phyloP scores from a whole-genome alignment of 805 yeast genomes.

The Yarrowia divulgata region DNA sequence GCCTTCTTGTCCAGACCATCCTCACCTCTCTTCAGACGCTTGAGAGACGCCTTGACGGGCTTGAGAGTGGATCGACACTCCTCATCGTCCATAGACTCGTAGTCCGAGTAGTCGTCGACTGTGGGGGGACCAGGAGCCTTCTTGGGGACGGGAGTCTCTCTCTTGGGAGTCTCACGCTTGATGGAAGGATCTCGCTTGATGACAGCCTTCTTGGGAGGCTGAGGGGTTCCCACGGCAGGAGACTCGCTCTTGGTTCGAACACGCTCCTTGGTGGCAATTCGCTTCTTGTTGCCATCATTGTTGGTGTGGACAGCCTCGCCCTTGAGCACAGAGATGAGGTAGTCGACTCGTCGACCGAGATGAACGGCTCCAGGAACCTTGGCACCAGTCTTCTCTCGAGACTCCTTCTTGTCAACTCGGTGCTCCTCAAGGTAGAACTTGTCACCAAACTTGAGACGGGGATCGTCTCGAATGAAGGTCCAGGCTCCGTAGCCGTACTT shows the following conservation, averaged over 20 bases:
- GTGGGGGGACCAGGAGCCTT: slow-evolving; percentile 40
- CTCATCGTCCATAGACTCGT: slow-evolving; percentile 79
- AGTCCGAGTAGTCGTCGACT: slow-evolving; percentile 57
- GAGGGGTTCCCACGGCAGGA: slow-evolving; percentile 41
- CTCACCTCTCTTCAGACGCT: slow-evolving; percentile 72
- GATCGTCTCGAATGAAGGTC: slow-evolving; percentile 94
- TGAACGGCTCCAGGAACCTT: slow-evolving; percentile 93
- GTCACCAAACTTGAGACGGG: slow-evolving; percentile 82
- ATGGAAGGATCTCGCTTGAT: slow-evolving; percentile 24
- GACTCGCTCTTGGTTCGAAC: slow-evolving; percentile 43
- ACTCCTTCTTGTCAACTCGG: slow-evolving; percentile 51
- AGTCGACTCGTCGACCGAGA: slow-evolving; percentile 88
- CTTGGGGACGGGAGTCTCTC: slow-evolving; percentile 28
- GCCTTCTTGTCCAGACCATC: slow-evolving; percentile 76
- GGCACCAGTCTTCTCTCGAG: slow-evolving; percentile 54
- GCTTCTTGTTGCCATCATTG: slow-evolving; percentile 36
- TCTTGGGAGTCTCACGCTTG: slow-evolving; percentile 28
- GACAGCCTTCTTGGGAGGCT: slow-evolving; percentile 36
- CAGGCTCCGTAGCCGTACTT: slow-evolving; percentile 97
- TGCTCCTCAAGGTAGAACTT: slow-evolving; percentile 74
- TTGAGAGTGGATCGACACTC: slow-evolving; percentile 66
- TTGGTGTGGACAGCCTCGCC: slow-evolving; percentile 55
- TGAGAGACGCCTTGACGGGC: slow-evolving; percentile 71
- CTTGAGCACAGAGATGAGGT: slow-evolving; percentile 71
- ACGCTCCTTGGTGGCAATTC: slow-evolving; percentile 44